Percentiles rank a stretch among this genome's conserved stretches.
phyloP scores from a whole-genome alignment of 345 rosid species.

The Diplotaxis tenuifolia region DNA sequence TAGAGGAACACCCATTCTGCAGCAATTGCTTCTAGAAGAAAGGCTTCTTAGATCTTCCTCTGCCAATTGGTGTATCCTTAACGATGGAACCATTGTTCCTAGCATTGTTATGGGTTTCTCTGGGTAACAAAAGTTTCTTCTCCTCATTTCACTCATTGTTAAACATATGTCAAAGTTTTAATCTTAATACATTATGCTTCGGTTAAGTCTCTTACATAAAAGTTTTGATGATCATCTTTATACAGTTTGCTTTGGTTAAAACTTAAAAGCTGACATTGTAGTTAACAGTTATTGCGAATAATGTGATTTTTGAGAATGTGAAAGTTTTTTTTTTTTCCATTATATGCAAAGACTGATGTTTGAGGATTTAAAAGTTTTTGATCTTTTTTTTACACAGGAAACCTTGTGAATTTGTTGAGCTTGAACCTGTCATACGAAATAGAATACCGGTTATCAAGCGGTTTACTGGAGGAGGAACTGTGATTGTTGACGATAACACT shows the following conservation, averaged over 20 bases:
- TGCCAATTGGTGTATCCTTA: conserved; percentile 37
- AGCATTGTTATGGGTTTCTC: conserved; percentile 84
- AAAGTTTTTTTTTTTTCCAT: too few species aligned
- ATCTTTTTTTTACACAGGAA: conserved; percentile 45
- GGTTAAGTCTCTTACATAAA: too few species aligned
- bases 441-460: conserved; percentile 69
- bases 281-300: too few species aligned
- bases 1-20: conserved; percentile 61
- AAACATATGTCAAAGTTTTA: too few species aligned
- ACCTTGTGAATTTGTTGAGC: conserved; percentile 68
- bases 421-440: conserved; percentile 54
- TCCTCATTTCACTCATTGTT: too few species aligned
- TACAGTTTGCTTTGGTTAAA: too few species aligned
- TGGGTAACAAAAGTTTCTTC: conserved; percentile 45
- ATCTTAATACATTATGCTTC: too few species aligned
- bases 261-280: too few species aligned
- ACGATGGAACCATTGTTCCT: conserved; percentile 70
- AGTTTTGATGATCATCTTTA: too few species aligned
- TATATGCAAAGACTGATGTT: neutral
- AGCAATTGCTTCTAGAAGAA: conserved; percentile 72
- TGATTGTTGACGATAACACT: conserved; percentile 65
- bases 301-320: too few species aligned
- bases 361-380: neutral
- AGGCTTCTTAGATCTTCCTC: conserved; percentile 23
- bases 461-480: conserved; percentile 93